Evolutionary conservation across 192 early-diverging fungal species (phyloP), one percentile per base, ranked within the genome.

Genomic region (Podila horticola): DNA sequence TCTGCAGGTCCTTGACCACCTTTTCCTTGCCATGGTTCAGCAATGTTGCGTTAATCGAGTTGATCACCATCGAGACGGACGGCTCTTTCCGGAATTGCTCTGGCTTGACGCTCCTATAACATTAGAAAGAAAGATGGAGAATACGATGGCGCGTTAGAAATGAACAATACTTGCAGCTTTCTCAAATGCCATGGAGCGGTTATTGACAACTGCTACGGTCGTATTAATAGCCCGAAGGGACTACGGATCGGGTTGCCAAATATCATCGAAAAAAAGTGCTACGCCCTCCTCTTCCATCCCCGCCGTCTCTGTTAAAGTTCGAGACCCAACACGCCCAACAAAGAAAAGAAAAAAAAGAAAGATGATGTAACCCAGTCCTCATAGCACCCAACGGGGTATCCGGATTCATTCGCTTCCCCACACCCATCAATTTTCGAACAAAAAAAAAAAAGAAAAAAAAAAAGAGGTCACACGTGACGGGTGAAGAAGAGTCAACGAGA

Each of bases 11-110:
- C 70, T 89, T 90, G 36, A 91, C 84, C 33, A 86, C 87, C 49
- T 85, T 85, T 49, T 90, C 88, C 70, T 92, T 89, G n/a, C 93
- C 94, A 58, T 93, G 87, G 79, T 95, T 94, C 64, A 95, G 89
- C 33, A 97, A 85, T 7, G 95, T 96, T 10, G 91, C 92, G 84
- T 95, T 95, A 59, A 99, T 92, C 22, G 89, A 92, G 66, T 96
- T 95, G 71, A 93, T 90, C 2, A 93, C 94, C 74, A 93, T 82
- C 28, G 86, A 84, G 2, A 91, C 63, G 5, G 91, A 88, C 4
- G 95, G 92, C 68, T 97, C 91, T 75, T 94, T 91, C 64, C 86
- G 71, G 75, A 97, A 97, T 30, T 91, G 87, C 59, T 94, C 91
- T 1, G 92, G 92, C 59, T 90, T 93, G 22, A 95, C 89, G 58